phyloP scores from a whole-genome alignment of 495 filamentous ascomycete genomes.

The Xylaria telfairii region DNA sequence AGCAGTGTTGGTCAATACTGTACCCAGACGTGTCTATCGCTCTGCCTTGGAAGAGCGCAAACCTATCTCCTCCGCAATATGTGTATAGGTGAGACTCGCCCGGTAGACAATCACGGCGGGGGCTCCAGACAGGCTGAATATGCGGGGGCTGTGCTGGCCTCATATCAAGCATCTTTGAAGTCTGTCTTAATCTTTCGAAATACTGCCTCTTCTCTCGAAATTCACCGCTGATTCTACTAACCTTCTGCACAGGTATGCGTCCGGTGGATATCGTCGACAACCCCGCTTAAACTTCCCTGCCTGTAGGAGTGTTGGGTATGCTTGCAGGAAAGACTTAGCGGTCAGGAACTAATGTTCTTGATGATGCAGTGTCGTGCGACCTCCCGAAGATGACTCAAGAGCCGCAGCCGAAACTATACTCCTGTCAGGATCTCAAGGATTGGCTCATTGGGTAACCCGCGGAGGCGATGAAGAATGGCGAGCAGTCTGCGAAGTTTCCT shows the following conservation, averaged over 20 bases:
- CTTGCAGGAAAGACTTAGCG: slow-evolving; percentile 41
- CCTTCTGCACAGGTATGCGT: slow-evolving; percentile 30
- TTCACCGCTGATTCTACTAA: slow-evolving; percentile 40
- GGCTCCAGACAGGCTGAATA: slow-evolving; percentile 28
- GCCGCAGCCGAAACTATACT: slow-evolving; percentile 33
- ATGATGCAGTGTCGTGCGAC: slow-evolving; percentile 42
- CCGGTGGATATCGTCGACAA: slow-evolving; percentile 32
- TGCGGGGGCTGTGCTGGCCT: slow-evolving; percentile 32
- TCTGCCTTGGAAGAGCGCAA: slow-evolving; percentile 19
- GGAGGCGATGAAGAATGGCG: slow-evolving; percentile 11
- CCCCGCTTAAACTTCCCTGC: slow-evolving; percentile 28
- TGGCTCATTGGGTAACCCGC: slow-evolving; percentile 7
- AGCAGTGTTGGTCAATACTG: slow-evolving; percentile 3
- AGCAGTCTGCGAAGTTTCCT: slow-evolving; percentile 12
- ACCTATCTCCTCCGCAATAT: slow-evolving; percentile 23
- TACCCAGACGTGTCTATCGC: slow-evolving; percentile 21
- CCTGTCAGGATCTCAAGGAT: slow-evolving; percentile 22
- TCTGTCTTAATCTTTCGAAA: slow-evolving; percentile 32
- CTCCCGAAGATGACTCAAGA: slow-evolving; percentile 42
- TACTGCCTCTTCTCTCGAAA: slow-evolving; percentile 21
- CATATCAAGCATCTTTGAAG: slow-evolving; percentile 37
- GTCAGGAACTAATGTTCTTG: slow-evolving; percentile 41
- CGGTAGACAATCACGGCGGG: slow-evolving; percentile 29
- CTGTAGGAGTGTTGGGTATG: slow-evolving; percentile 37
- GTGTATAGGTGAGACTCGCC: slow-evolving; percentile 32